Evolutionary conservation across 169 alveolate species (phyloP).

Genomic region (Eimeria sp.): DNA sequence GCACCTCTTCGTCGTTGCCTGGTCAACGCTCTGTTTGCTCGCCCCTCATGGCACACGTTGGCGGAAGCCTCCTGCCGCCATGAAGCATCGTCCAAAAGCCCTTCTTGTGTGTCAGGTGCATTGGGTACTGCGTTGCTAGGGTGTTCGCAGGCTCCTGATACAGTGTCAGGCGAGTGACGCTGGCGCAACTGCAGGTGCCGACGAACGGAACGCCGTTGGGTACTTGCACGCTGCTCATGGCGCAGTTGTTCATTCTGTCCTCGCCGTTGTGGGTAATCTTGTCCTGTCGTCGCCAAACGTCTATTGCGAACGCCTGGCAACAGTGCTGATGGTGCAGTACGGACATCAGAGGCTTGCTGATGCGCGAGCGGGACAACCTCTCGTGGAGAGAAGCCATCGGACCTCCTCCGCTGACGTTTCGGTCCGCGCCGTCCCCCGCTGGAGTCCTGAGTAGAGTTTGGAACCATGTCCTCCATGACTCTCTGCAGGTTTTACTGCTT

Average conservation of each 20-base stretch:
- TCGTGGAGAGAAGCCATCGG: slow-evolving; percentile 48
- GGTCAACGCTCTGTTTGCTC: background rate
- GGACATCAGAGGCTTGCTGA: slow-evolving; percentile 7
- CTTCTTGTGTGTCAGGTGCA: slow-evolving; percentile 20
- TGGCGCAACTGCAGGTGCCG: slow-evolving; percentile 36
- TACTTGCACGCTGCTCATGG: slow-evolving; percentile 35
- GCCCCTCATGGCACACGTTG: background rate
- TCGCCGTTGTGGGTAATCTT: background rate
- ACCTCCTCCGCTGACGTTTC: slow-evolving; percentile 52
- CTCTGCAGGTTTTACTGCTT: background rate
- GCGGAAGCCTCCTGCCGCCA: background rate
- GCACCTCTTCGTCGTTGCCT: slow-evolving; percentile 56
- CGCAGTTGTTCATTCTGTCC: slow-evolving; percentile 33
- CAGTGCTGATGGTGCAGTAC: background rate
- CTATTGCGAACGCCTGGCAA: slow-evolving; percentile 60
- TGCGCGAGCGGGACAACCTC: slow-evolving; percentile 11
- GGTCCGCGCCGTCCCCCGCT: slow-evolving; percentile 31
- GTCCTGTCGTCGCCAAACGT: background rate
- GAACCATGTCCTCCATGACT: background rate
- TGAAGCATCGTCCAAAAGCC: background rate
- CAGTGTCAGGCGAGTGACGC: slow-evolving; percentile 34
- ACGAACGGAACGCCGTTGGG: slow-evolving; percentile 31
- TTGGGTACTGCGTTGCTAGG: background rate
- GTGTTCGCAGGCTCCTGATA: background rate
- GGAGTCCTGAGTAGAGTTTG: slow-evolving; percentile 25